Conservation (phyloP, 495 filamentous ascomycete genomes). For the Chaetomium cochliodes region DNA sequence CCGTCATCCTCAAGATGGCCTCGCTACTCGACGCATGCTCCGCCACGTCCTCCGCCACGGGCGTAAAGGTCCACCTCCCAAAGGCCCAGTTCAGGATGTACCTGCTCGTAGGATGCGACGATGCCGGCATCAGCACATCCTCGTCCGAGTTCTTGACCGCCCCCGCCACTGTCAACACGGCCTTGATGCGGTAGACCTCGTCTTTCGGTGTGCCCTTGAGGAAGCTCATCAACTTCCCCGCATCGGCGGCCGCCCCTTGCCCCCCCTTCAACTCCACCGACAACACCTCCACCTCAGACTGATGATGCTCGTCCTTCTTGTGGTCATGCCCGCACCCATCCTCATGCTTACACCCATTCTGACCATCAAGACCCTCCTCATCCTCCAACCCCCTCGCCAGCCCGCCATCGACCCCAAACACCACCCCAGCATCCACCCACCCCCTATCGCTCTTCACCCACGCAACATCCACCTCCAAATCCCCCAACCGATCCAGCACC, state of each 20-base stretch:
- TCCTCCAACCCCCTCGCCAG: conserved; percentile 60
- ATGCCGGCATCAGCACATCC: conserved; percentile 32
- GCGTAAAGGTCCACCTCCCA: conserved; percentile 87
- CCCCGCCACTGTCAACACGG: conserved; percentile 62
- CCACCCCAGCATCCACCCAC: conserved; percentile 66
- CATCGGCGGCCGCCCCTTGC: conserved; percentile 52
- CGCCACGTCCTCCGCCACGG: conserved; percentile 43
- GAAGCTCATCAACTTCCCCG: conserved; percentile 62
- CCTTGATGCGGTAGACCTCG: conserved; percentile 94
- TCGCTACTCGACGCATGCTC: conserved; percentile 51
- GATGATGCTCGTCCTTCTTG: conserved; percentile 51
- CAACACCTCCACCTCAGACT: conserved; percentile 87
- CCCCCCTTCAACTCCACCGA: conserved; percentile 61
- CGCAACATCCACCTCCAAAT: conserved; percentile 76
- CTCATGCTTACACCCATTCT: conserved; percentile 22
- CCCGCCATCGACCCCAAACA: conserved; percentile 85
- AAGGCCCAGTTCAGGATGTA: conserved; percentile 99
- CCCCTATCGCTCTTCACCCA: conserved; percentile 80
- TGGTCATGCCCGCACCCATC: conserved; percentile 35
- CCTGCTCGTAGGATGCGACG: conserved; percentile 29
- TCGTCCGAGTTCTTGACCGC: conserved; percentile 62
- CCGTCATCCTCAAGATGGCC: conserved; percentile 68
- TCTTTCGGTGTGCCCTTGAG: conserved; percentile 75
- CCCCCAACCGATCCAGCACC: conserved; percentile 77
- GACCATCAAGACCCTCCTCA: conserved; percentile 17